Evolutionary conservation across 2,329 filamentous ascomycete species (phyloP).

Genomic region (Blastomyces emzantsi): DNA sequence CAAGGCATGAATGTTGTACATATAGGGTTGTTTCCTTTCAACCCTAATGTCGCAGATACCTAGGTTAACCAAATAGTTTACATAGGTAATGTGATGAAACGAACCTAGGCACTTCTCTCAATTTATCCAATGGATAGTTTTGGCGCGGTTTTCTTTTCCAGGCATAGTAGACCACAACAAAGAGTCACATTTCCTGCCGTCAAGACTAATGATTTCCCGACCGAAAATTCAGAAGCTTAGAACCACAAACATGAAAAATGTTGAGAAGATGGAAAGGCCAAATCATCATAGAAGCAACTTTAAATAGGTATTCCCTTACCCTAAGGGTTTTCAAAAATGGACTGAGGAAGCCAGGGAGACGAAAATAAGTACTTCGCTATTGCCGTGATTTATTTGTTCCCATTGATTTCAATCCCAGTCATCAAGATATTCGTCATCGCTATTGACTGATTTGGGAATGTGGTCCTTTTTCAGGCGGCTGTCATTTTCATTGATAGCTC

Average conservation of each 20-base stretch:
- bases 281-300: background rate
- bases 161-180: background rate
- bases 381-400: background rate
- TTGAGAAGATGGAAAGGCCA: background rate
- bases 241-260: background rate
- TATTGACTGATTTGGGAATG: conserved; percentile 45
- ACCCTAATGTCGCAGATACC: background rate
- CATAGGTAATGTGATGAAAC: background rate
- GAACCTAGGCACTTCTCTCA: background rate
- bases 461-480: conserved; percentile 56
- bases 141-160: background rate
- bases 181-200: too few species aligned
- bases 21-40: background rate
- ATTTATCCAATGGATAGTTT: background rate
- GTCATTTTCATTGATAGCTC: conserved; percentile 70
- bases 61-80: background rate
- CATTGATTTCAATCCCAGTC: conserved; percentile 46
- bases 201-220: background rate
- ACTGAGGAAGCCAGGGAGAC: background rate
- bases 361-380: background rate
- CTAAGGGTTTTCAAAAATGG: background rate
- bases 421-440: conserved; percentile 45
- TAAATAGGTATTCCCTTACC: background rate
- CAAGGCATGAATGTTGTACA: background rate
- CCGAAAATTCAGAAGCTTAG: background rate